Evolutionary conservation across 345 rosid genomes (phyloP), one percentile per base, ranked within the genome.

Genomic region (Rubroshorea leprosula): DNA sequence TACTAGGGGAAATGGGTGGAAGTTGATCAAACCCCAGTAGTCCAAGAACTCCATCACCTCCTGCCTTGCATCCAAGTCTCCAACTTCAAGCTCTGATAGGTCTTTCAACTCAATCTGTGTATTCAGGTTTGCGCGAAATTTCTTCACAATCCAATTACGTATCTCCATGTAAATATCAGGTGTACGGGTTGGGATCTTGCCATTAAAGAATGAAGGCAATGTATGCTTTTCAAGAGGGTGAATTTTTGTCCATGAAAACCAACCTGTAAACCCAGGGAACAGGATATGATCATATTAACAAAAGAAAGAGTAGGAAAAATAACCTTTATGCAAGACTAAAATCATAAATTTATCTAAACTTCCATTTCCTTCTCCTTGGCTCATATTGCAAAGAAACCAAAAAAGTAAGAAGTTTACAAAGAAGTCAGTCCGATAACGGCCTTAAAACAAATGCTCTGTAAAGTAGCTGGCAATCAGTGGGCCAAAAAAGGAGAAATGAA

Each of bases 21-120:
- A 94, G 72, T 94, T 94, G 66, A 94, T 84, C 77, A 94, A 80
- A 65, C 99, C 99, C 99, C 97, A 94, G 73, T 82, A 87, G 54
- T 94, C 97, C 83, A 94, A 76, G 79, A 94, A 94, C 73, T 94
- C 95, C 71, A 90, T 71, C 65, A 94, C 86, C 75, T 90, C 99
- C 60, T 80, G 84, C 80, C 82, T 90, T 27, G 95, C 89, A 46
- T 87, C 93, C 35, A 70, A 55, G 59, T 83, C 87, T 43, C 84
- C 96, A 70, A 84, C 79, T 68, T 83, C 96, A 55, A 94, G 87
- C 56, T 83, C 95, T 17, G 77, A 62, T 22, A 94, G 65, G 68
- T 94, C 95, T 73, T 90, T 87, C 51, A 63, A 41, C 68, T 83
- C 96, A 59, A 90, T 72, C 57, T 66, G 78, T 12, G 44, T 45